phyloP scores from a whole-genome alignment of 768 basidiomycete genomes.

The Collybia sordida region DNA sequence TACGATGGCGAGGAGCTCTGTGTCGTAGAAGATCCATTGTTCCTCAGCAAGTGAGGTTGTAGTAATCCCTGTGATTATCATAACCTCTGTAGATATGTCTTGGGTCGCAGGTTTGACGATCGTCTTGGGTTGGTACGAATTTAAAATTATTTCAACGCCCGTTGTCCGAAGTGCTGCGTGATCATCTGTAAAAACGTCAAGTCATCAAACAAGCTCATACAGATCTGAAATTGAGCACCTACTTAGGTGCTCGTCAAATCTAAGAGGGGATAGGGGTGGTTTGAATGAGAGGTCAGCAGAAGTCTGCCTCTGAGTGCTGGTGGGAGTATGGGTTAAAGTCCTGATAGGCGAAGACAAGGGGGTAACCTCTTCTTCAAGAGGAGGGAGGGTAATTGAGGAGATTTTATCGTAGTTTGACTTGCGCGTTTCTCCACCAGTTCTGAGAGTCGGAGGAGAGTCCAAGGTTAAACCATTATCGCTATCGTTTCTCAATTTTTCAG shows the following conservation, averaged over 20 bases:
- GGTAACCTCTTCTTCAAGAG: slow-evolving; percentile 68
- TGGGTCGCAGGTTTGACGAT: slow-evolving; percentile 29
- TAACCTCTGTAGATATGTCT: slow-evolving; percentile 74
- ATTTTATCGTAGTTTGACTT: slow-evolving; percentile 71
- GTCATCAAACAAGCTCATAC: too few species aligned
- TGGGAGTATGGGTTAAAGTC: slow-evolving; percentile 42
- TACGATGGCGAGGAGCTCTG: slow-evolving; percentile 67
- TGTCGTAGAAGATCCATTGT: slow-evolving; percentile 66
- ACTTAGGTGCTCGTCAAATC: too few species aligned
- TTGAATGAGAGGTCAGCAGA: neutral
- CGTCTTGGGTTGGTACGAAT: slow-evolving; percentile 13
- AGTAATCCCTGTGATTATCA: slow-evolving; percentile 54
- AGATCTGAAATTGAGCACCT: too few species aligned
- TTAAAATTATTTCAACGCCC: too few species aligned
- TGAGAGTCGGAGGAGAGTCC: slow-evolving; percentile 18
- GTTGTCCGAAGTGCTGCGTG: too few species aligned
- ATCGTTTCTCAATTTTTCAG: slow-evolving; percentile 18
- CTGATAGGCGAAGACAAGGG: slow-evolving; percentile 53
- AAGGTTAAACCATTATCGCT: slow-evolving; percentile 15
- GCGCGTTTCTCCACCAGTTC: slow-evolving; percentile 48
- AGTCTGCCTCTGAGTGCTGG: slow-evolving; percentile 4
- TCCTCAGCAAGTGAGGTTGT: slow-evolving; percentile 45
- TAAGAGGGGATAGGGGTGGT: too few species aligned
- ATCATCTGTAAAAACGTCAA: too few species aligned
- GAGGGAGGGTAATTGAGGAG: slow-evolving; percentile 59